These are phyloP conservation scores for Cryoendolithus antarcticus DNA, from an alignment of 2,329 filamentous ascomycete genomes.

Conservation along the genomic window DNA sequence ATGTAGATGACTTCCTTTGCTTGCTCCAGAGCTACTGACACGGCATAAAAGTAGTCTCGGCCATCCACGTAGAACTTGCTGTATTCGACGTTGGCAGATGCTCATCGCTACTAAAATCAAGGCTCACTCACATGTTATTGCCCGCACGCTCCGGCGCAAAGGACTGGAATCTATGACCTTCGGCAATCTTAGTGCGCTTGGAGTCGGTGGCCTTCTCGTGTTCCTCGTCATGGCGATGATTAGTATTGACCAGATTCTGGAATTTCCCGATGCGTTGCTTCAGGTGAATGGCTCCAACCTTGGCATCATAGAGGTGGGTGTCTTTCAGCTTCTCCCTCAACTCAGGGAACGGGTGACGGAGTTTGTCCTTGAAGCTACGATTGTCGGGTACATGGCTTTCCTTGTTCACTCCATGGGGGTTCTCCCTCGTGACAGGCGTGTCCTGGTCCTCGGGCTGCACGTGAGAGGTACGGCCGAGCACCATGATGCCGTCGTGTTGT, in stretches of 20 bases:
- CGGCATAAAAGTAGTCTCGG: slow-evolving; percentile 85
- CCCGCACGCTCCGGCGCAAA: slow-evolving; percentile 79
- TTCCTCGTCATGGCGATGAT: slow-evolving; percentile 87
- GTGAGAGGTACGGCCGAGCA: too few relatives aligned
- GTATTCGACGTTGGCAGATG: slow-evolving; percentile 26
- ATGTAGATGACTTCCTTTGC: slow-evolving; percentile 94
- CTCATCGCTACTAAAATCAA: too few relatives aligned
- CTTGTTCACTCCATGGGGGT: too few relatives aligned
- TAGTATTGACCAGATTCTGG: slow-evolving; percentile 61
- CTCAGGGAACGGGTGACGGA: slow-evolving; percentile 13
- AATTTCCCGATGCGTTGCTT: slow-evolving; percentile 55
- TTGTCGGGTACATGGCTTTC: neutral
- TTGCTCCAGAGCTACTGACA: slow-evolving; percentile 77
- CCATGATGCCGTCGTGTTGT: too few relatives aligned
- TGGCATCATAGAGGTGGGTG: slow-evolving; percentile 26
- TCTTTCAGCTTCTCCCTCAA: slow-evolving; percentile 34
- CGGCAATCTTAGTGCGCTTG: slow-evolving; percentile 60
- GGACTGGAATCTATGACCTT: slow-evolving; percentile 73
- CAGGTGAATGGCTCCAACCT: slow-evolving; percentile 43
- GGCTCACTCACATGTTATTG: slow-evolving; percentile 42
- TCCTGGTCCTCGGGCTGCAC: too few relatives aligned
- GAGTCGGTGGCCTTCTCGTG: slow-evolving; percentile 76
- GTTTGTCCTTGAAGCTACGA: slow-evolving; percentile 9
- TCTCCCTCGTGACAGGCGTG: too few relatives aligned
- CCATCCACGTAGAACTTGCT: slow-evolving; percentile 94